Percentiles rank a stretch among this genome's conserved stretches.
These are phyloP conservation scores for Arthroderma sp. DNA, from an alignment of 2,329 filamentous ascomycete genomes.

Conservation along the genomic window DNA sequence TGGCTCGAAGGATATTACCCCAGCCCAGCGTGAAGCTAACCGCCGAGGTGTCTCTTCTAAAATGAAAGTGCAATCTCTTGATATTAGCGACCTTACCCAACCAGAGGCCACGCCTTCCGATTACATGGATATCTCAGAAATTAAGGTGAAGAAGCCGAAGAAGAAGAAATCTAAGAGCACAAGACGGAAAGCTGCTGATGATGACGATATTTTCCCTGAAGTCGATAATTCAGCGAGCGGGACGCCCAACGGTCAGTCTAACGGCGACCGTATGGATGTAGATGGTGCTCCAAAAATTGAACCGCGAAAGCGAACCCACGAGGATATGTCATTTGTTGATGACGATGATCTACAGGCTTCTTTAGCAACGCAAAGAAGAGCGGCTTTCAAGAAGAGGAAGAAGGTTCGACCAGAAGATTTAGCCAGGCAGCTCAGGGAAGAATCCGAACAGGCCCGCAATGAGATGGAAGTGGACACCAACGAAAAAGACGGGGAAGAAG, in stretches of 20 bases:
- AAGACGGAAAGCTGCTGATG: conserved; percentile 53
- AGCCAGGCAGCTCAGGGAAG: conserved; percentile 61
- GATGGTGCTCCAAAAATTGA: conserved; percentile 40
- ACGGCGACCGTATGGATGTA: conserved; percentile 57
- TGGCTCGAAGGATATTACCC: conserved; percentile 59
- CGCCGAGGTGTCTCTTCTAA: conserved; percentile 43
- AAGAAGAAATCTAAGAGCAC: conserved; percentile 68
- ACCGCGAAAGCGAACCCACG: conserved; percentile 50
- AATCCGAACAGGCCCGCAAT: conserved; percentile 34
- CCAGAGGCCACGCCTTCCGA: conserved; percentile 61
- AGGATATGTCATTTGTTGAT: conserved; percentile 62
- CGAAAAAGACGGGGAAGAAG: conserved; percentile 32
- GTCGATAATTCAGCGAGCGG: conserved; percentile 19
- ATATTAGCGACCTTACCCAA: conserved; percentile 51
- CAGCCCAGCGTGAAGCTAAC: conserved; percentile 48
- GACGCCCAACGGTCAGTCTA: conserved; percentile 15
- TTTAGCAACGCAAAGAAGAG: conserved; percentile 67
- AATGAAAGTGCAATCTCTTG: conserved; percentile 56
- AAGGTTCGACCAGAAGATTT: conserved; percentile 75
- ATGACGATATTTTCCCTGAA: conserved; percentile 41
- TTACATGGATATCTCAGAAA: conserved; percentile 71
- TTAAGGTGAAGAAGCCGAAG: conserved; percentile 91
- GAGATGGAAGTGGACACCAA: conserved; percentile 47
- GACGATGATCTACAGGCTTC: conserved; percentile 87
- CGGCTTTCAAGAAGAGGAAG: conserved; percentile 83